Percentiles rank a stretch among this genome's conserved stretches.
phyloP scores from a whole-genome alignment of 371 early-diverging fungal genomes.

The Synchytrium microbalum region DNA sequence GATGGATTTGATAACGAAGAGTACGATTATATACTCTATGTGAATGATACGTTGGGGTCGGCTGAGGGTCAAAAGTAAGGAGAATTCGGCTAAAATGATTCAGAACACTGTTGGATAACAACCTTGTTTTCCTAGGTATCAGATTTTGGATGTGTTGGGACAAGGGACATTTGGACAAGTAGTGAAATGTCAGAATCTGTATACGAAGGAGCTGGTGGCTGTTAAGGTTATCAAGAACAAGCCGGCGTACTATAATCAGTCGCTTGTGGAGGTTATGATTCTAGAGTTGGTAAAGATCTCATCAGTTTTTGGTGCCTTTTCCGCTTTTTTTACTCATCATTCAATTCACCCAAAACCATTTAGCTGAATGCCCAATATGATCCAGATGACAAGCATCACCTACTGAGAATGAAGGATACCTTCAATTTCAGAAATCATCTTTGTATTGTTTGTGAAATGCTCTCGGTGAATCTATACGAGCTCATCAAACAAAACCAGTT shows the following conservation, averaged over 20 bases:
- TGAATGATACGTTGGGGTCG: conserved; percentile 83
- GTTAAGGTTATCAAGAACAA: conserved; percentile 96
- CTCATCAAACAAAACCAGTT: conserved; percentile 85
- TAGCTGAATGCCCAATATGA: conserved; percentile 67
- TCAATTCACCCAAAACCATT: no score
- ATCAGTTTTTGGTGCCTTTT: not conserved
- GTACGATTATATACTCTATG: conserved; percentile 88
- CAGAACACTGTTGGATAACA: conserved; percentile 3
- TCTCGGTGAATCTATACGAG: conserved; percentile 90
- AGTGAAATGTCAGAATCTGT: conserved; percentile 79
- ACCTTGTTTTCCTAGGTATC: conserved; percentile 45
- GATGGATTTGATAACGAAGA: conserved; percentile 91
- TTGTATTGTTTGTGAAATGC: conserved; percentile 90
- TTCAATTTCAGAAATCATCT: conserved; percentile 88
- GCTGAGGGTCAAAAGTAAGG: conserved; percentile 73
- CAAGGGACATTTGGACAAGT: conserved; percentile 99
- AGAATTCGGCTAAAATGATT: not conserved
- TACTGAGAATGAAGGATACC: conserved; percentile 68
- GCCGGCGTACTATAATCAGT: conserved; percentile 83
- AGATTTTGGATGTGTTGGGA: conserved; percentile 85
- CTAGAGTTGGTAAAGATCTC: conserved; percentile 53
- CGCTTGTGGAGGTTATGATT: conserved; percentile 85
- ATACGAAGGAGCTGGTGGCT: conserved; percentile 79
- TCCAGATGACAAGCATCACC: conserved; percentile 67
- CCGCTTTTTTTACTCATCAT: not conserved